Percentiles rank a stretch among this genome's conserved stretches.
phyloP scores from a whole-genome alignment of 768 basidiomycete species.

The Boletus subcaerulescens region DNA sequence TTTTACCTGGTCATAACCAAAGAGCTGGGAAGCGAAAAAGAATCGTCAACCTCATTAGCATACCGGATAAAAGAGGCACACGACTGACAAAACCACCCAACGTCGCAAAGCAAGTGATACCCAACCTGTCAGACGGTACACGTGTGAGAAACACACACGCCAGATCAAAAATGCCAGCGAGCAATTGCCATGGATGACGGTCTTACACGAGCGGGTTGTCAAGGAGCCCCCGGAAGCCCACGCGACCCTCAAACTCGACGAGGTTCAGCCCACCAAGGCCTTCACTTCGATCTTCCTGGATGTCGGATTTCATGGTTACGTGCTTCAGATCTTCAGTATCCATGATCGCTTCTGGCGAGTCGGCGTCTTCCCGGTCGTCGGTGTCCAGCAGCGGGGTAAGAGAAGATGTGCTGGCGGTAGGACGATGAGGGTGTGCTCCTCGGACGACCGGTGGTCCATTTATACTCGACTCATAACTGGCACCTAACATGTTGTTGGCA shows the following conservation, averaged over 20 bases:
- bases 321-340: not conserved
- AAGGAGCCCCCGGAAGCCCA: conserved; percentile 27
- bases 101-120: conserved; percentile 32
- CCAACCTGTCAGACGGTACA: conserved; percentile 17
- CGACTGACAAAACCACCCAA: conserved; percentile 31
- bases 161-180: not conserved
- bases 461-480: conserved; percentile 8
- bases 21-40: conserved; percentile 18
- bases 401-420: conserved; percentile 15
- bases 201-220: conserved; percentile 30
- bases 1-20: conserved; percentile 31
- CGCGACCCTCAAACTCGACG: conserved; percentile 17
- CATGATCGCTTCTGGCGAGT: conserved; percentile 8
- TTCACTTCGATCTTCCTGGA: not conserved
- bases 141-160: not conserved
- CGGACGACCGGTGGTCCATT: not conserved
- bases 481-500: not conserved
- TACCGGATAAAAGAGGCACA: not conserved
- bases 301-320: not conserved
- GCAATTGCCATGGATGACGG: not conserved
- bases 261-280: conserved; percentile 9
- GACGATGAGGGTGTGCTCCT: not conserved
- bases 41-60: not conserved
- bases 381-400: conserved; percentile 5
- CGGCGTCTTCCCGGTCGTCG: conserved; percentile 5